Evolutionary conservation across 2,329 filamentous ascomycete genomes (phyloP).

Genomic region (Stylonectria norvegica): DNA sequence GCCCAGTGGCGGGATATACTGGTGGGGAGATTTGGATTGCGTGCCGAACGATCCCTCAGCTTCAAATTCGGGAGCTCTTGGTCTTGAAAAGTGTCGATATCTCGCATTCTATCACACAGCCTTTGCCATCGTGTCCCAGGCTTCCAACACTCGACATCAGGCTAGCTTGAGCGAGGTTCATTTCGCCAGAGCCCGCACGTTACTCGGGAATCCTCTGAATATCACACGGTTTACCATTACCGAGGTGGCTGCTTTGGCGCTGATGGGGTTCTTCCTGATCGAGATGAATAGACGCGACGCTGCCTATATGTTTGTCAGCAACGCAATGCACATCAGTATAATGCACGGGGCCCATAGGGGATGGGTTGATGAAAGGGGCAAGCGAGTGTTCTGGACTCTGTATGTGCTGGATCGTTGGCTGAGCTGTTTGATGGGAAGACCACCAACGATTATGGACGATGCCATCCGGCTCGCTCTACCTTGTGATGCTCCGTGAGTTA

Average conservation of each 20-base stretch:
- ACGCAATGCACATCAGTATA: constrained; percentile 46
- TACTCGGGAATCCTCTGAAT: constrained; percentile 48
- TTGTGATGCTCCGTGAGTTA: constrained; percentile 39
- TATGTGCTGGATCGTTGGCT: constrained; percentile 50
- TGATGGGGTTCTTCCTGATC: constrained; percentile 48
- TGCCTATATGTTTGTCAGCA: constrained; percentile 45
- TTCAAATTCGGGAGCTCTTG: constrained; percentile 14
- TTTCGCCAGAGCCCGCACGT: constrained; percentile 41
- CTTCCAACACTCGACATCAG: constrained; percentile 18
- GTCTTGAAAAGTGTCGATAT: constrained; percentile 31
- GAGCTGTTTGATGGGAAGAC: constrained; percentile 48
- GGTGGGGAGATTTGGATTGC: constrained; percentile 32
- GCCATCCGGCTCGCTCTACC: constrained; percentile 44
- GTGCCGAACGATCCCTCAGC: not conserved
- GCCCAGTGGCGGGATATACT: constrained; percentile 46
- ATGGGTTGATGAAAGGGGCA: constrained; percentile 41
- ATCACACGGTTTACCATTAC: constrained; percentile 38
- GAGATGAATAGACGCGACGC: constrained; percentile 49
- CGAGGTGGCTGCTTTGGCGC: constrained; percentile 42
- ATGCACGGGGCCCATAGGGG: constrained; percentile 48
- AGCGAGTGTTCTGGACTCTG: constrained; percentile 50
- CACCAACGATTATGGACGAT: constrained; percentile 45
- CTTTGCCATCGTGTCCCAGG: constrained; percentile 40
- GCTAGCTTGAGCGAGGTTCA: constrained; percentile 38
- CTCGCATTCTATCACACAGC: constrained; percentile 45